Evolutionary conservation across 192 early-diverging fungal species (phyloP).

Genomic region (Coemansia sp.): DNA sequence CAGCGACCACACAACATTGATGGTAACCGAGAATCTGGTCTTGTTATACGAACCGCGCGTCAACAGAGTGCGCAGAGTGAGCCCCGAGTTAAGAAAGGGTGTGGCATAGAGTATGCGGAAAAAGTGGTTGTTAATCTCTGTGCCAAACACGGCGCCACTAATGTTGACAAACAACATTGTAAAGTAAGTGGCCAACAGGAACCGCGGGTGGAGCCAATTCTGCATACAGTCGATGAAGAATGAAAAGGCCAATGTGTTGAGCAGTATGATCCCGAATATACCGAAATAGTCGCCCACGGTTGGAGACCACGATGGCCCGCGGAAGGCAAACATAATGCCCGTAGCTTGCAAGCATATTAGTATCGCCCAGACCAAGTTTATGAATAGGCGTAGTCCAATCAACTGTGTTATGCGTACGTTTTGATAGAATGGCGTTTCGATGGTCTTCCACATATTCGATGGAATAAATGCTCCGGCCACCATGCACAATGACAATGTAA

Average conservation of each 20-base stretch:
- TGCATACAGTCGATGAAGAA: constrained; percentile 55
- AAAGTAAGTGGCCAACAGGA: constrained; percentile 47
- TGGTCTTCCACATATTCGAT: constrained; percentile 57
- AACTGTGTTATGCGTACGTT: constrained; percentile 33
- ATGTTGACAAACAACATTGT: constrained; percentile 48
- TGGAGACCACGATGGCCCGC: constrained; percentile 40
- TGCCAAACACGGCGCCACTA: constrained; percentile 39
- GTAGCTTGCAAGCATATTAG: constrained; percentile 38
- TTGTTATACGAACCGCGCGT: constrained; percentile 41
- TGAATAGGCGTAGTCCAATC: constrained; percentile 29
- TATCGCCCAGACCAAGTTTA: constrained; percentile 37
- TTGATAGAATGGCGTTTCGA: constrained; percentile 53
- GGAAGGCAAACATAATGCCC: constrained; percentile 45
- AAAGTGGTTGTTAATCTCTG: constrained; percentile 53
- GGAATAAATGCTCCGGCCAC: constrained; percentile 50
- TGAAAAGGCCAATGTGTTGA: constrained; percentile 45
- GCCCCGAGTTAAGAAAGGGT: constrained; percentile 37
- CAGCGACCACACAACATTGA: constrained; percentile 31
- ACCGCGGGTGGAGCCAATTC: constrained; percentile 51
- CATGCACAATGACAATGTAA: constrained; percentile 50
- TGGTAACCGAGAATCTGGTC: constrained; percentile 29
- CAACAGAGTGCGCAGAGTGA: constrained; percentile 40
- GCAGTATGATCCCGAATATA: constrained; percentile 38
- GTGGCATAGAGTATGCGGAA: constrained; percentile 49
- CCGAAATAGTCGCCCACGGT: constrained; percentile 43